These are phyloP conservation scores for Apiospora koreana DNA, from an alignment of 2,329 filamentous ascomycete species.

Conservation along the genomic window DNA sequence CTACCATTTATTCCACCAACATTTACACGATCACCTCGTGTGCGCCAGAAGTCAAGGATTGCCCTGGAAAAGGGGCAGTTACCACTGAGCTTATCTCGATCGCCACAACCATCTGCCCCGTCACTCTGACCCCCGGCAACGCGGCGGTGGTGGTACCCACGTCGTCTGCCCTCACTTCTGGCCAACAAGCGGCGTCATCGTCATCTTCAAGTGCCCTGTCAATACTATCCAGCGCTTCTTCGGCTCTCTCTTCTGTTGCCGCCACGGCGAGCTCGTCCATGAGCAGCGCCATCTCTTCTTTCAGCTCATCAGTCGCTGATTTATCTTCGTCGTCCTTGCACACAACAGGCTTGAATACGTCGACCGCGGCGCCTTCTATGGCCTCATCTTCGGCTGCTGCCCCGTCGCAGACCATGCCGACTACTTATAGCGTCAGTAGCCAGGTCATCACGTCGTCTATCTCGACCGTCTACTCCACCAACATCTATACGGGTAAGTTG, in stretches of 20 bases:
- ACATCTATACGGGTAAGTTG: conserved; percentile 30
- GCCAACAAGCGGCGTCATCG: background rate
- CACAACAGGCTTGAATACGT: background rate
- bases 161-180: background rate
- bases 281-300: conserved; percentile 18
- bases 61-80: conserved; percentile 21
- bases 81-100: conserved; percentile 28
- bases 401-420: conserved; percentile 24
- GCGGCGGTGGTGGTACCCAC: background rate
- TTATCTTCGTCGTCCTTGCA: background rate
- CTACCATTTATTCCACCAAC: conserved; percentile 30
- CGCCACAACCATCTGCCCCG: conserved; percentile 26
- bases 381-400: background rate
- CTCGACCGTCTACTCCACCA: conserved; percentile 30
- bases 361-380: background rate
- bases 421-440: conserved; percentile 21
- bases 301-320: conserved; percentile 15
- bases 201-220: conserved; percentile 18
- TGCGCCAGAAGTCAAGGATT: conserved; percentile 26
- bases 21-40: conserved; percentile 30
- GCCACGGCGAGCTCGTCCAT: conserved; percentile 17
- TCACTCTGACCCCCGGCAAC: conserved; percentile 17
- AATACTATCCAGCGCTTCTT: conserved; percentile 3
- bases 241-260: conserved; percentile 14
- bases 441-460: conserved; percentile 16